A percentile compares a stretch with the other conserved stretches of the same genome.
Evolutionary conservation across 495 filamentous ascomycete species (phyloP).

Genomic region (Choiromyces venosus): DNA sequence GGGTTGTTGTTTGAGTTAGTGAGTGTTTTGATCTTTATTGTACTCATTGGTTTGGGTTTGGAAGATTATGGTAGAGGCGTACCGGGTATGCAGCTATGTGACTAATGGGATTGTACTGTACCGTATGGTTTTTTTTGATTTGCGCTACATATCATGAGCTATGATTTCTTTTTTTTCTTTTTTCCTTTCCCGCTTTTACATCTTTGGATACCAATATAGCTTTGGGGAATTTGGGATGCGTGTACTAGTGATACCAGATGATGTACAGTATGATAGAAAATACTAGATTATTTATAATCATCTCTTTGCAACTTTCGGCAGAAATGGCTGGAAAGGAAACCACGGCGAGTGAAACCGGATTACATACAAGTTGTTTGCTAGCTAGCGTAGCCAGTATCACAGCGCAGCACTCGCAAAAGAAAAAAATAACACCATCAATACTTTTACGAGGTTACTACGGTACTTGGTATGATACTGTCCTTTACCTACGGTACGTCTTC

Average conservation of each 20-base stretch:
- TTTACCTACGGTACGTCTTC: no score
- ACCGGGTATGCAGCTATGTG: neutral
- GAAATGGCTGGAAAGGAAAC: neutral
- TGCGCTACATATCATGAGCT: neutral
- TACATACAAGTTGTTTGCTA: neutral
- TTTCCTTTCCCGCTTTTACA: neutral
- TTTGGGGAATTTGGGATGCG: neutral
- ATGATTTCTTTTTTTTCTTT: neutral
- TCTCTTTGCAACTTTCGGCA: neutral
- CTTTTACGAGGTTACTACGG: no score
- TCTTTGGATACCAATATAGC: neutral
- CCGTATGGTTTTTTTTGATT: no score
- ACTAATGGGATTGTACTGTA: neutral
- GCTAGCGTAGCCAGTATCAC: neutral
- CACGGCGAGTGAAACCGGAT: neutral
- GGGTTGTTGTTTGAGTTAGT: conserved; percentile 45
- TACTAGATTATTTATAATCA: neutral
- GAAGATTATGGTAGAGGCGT: neutral
- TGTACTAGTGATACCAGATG: neutral
- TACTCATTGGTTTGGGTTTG: neutral
- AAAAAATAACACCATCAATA: no score
- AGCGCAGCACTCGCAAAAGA: neutral
- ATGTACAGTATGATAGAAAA: neutral
- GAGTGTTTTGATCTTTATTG: neutral
- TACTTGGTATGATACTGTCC: no score